These are phyloP conservation scores for Colletotrichum sp. DNA, from an alignment of 2,329 filamentous ascomycete species.

Conservation along the genomic window DNA sequence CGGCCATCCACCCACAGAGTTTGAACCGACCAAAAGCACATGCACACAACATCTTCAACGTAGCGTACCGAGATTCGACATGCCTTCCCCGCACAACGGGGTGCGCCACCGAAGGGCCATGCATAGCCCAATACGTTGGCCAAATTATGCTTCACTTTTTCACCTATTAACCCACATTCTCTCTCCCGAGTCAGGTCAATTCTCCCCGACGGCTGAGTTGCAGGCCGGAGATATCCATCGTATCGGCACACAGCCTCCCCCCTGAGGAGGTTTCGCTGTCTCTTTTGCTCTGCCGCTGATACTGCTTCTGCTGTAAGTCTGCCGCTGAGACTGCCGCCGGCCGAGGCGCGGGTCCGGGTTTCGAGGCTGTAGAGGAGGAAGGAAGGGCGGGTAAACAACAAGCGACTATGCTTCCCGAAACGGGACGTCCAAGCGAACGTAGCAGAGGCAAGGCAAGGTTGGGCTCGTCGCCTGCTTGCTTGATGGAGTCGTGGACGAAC, in stretches of 20 bases:
- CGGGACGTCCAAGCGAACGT: conserved; percentile 15
- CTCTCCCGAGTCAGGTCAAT: background rate
- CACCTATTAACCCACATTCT: background rate
- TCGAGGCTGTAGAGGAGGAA: background rate
- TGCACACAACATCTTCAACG: background rate
- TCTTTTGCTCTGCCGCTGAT: background rate
- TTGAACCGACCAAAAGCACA: background rate
- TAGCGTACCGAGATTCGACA: conserved; percentile 6
- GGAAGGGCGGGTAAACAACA: background rate
- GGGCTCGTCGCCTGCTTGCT: background rate
- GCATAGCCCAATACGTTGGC: background rate
- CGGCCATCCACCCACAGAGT: background rate
- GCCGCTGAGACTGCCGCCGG: background rate
- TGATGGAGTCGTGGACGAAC: background rate
- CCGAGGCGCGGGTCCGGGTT: background rate
- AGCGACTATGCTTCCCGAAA: conserved; percentile 11
- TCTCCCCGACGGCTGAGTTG: background rate
- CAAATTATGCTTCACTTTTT: background rate
- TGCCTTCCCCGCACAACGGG: background rate
- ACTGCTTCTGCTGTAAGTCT: background rate
- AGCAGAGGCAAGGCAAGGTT: background rate
- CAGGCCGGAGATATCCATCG: background rate
- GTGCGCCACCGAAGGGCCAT: background rate
- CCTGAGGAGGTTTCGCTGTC: background rate
- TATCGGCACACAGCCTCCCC: background rate